Base-by-base conservation (phyloP, 768 basidiomycete species). In the Cubamyces lactineus region DNA sequence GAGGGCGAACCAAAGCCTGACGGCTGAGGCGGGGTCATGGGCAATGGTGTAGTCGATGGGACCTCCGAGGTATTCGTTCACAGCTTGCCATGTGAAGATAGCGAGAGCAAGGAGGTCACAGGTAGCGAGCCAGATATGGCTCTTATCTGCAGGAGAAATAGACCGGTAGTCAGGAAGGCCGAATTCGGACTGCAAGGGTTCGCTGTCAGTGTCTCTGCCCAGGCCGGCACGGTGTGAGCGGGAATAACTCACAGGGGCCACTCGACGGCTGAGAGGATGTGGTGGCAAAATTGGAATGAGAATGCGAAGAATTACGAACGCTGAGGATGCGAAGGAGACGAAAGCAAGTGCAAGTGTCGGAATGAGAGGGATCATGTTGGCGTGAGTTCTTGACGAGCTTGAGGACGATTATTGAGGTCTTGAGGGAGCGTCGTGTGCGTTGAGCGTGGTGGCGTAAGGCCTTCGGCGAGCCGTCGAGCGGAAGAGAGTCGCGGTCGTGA, bases 301-400 rank as follows among this genome's bases (percentile, higher is more conserved):
- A 72, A 89, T 87, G 72, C 87, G 86, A 70, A 91, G 84, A 75
- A 92, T 84, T 69, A 90, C 82, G 70, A 89, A 91, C 70, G 81
- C 86, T 48, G 90, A 91, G 71, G 82, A 82, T 70, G 85, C 72
- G 77, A 91, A 88, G 56, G 90, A 91, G 67, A 88, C 61, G 71
- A 91, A 81, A 74, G 84, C 84, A 69, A 91, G 83, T 49, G 80
- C 80, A 69, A 92, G 77, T 55, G 87, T 79, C 43, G 85, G 84
- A 73, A 86, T 74, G 72, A 91, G 82, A 55, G 88, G 85, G 68
- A 89, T 79, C 87, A 90, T 90, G 30, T 66, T 71, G 65, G 45
- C 59, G 64, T 64, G 56, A 57, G 46, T 40, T 63, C 52, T 63
- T 63, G 62, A 63, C 48, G 17, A 9, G 47, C 30, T 50, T 53